Evolutionary conservation across 768 basidiomycete genomes (phyloP).

Genomic region (Pulveroboletus sp.): DNA sequence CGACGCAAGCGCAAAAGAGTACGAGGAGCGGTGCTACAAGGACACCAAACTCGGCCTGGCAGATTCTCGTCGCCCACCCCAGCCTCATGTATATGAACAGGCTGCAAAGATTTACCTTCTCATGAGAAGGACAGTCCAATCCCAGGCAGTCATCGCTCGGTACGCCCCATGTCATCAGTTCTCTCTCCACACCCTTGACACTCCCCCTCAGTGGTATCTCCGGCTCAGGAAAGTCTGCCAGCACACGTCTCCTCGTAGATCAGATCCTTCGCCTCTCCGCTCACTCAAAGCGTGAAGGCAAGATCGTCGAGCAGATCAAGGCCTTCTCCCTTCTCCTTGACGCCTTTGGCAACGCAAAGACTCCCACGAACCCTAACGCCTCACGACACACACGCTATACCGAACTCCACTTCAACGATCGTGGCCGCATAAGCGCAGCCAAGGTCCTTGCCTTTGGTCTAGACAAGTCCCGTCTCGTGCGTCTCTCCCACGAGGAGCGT

Average conservation of each 20-base stretch:
- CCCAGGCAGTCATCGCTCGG: slow-evolving; percentile 58
- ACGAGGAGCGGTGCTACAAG: slow-evolving; percentile 54
- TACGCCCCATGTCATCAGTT: slow-evolving; percentile 24
- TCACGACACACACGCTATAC: slow-evolving; percentile 59
- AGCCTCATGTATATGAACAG: slow-evolving; percentile 62
- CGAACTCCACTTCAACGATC: slow-evolving; percentile 60
- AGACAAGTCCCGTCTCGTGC: slow-evolving; percentile 57
- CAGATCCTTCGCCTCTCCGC: slow-evolving; percentile 61
- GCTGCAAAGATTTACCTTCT: slow-evolving; percentile 59
- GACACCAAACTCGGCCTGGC: slow-evolving; percentile 44
- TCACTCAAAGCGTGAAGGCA: slow-evolving; percentile 51
- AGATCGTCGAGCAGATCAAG: slow-evolving; percentile 54
- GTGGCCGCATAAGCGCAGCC: slow-evolving; percentile 53
- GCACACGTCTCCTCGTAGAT: slow-evolving; percentile 49
- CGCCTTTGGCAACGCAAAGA: slow-evolving; percentile 67
- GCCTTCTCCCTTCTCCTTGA: slow-evolving; percentile 55
- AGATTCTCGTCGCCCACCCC: slow-evolving; percentile 38
- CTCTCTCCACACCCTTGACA: slow-evolving; percentile 14
- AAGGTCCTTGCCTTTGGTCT: slow-evolving; percentile 60
- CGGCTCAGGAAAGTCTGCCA: slow-evolving; percentile 59
- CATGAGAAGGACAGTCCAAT: slow-evolving; percentile 52
- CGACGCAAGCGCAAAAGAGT: slow-evolving; percentile 57
- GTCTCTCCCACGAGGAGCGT: slow-evolving; percentile 57
- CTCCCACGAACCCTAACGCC: slow-evolving; percentile 58
- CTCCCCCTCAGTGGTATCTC: slow-evolving; percentile 50